phyloP scores from a whole-genome alignment of 2,329 filamentous ascomycete genomes.

The Metarhizium rileyi region DNA sequence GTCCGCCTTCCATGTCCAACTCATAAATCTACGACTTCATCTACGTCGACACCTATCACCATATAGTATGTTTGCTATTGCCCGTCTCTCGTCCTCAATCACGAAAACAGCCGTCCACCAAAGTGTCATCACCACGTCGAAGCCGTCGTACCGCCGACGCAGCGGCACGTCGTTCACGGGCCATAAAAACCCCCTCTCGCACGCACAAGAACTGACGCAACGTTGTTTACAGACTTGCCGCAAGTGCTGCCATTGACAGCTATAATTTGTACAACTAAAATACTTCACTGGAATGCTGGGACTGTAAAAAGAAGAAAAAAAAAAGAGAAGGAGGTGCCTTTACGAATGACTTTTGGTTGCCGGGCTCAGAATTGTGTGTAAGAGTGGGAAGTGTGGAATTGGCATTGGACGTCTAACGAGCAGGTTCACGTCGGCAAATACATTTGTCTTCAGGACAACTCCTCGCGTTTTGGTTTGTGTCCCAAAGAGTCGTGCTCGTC shows the following conservation, averaged over 20 bases:
- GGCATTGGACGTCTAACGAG: neutral
- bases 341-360: neutral
- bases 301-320: constrained; percentile 1
- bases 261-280: constrained; percentile 19
- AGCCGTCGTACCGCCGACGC: constrained; percentile 4
- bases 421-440: too few relatives aligned
- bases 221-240: constrained; percentile 12
- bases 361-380: neutral
- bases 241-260: constrained; percentile 14
- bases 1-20: neutral
- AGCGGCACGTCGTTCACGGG: constrained; percentile 7
- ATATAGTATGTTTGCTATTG: constrained; percentile 13
- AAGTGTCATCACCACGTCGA: constrained; percentile 16
- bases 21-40: neutral
- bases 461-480: too few relatives aligned
- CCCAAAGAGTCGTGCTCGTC: too few relatives aligned
- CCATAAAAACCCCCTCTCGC: constrained; percentile 19
- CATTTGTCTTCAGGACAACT: too few relatives aligned
- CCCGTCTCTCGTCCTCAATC: constrained; percentile 11
- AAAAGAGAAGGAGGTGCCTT: neutral
- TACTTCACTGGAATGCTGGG: constrained; percentile 15
- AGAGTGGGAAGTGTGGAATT: neutral
- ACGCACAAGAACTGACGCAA: constrained; percentile 18
- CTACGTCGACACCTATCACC: neutral
- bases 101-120: constrained; percentile 7